Evolutionary conservation across 495 filamentous ascomycete species (phyloP).

Genomic region (Lasiosphaeris hirsuta): DNA sequence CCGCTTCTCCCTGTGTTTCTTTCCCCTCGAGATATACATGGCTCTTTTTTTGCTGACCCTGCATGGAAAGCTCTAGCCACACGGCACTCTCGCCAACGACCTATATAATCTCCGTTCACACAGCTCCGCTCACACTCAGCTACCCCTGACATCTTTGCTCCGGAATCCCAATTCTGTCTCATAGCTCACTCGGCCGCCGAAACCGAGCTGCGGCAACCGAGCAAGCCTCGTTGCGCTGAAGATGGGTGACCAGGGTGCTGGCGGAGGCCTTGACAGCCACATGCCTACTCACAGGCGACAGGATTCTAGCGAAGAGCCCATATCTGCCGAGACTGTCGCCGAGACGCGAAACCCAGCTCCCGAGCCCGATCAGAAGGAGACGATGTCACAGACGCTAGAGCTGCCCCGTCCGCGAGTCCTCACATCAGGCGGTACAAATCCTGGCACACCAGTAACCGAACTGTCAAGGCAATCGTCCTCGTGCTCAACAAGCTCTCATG

Average conservation of each 20-base stretch:
- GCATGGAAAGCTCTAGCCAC: conserved; percentile 3
- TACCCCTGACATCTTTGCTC: too few relatives aligned
- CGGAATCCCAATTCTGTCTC: not conserved
- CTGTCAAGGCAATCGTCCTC: conserved; percentile 42
- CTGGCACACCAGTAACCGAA: conserved; percentile 11
- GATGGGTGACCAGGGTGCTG: conserved; percentile 48
- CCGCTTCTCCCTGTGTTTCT: not conserved
- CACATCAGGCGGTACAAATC: conserved; percentile 6
- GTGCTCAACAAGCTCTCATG: conserved; percentile 27
- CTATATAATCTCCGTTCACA: not conserved
- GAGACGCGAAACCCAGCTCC: conserved; percentile 26
- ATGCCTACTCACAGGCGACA: conserved; percentile 38
- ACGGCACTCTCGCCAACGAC: not conserved
- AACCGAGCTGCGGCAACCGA: conserved; percentile 4
- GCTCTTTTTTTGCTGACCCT: conserved; percentile 11
- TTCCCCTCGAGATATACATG: not conserved
- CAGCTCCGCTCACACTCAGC: not conserved
- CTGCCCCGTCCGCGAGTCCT: conserved; percentile 22
- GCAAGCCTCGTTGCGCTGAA: conserved; percentile 4
- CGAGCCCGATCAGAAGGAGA: conserved; percentile 17
- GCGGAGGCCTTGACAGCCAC: conserved; percentile 44
- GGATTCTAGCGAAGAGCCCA: conserved; percentile 33
- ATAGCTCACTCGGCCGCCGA: not conserved
- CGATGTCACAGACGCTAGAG: conserved; percentile 16
- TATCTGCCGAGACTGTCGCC: conserved; percentile 25